Conservation (phyloP, 495 filamentous ascomycete genomes). For the Podospora pseudopauciseta region DNA sequence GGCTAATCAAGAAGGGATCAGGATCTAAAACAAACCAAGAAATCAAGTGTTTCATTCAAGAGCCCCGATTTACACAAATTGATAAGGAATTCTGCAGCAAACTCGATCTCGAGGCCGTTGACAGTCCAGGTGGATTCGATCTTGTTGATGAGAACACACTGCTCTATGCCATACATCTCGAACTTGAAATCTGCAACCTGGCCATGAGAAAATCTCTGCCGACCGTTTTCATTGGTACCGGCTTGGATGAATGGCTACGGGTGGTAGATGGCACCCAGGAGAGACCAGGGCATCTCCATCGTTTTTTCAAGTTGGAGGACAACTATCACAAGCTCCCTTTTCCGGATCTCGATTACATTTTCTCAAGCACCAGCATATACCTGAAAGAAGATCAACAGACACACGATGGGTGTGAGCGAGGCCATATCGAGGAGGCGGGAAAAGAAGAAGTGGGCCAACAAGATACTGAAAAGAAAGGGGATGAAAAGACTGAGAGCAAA, state of each 20-base stretch:
- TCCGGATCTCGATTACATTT: constrained; percentile 39
- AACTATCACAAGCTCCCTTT: constrained; percentile 34
- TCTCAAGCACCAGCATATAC: constrained; percentile 40
- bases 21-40: constrained; percentile 18
- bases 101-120: constrained; percentile 52
- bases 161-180: constrained; percentile 62
- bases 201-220: constrained; percentile 36
- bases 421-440: background rate
- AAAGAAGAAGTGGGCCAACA: background rate
- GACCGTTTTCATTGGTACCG: constrained; percentile 42
- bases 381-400: constrained; percentile 20
- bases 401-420: background rate
- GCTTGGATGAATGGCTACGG: constrained; percentile 38
- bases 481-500: too few relatives aligned
- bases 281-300: constrained; percentile 1
- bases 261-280: constrained; percentile 23
- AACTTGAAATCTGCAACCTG: constrained; percentile 39
- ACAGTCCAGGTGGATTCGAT: constrained; percentile 56
- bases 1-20: constrained; percentile 11
- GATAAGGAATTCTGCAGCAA: constrained; percentile 56
- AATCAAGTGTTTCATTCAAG: constrained; percentile 58
- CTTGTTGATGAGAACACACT: constrained; percentile 46
- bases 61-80: constrained; percentile 62
- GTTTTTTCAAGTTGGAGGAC: constrained; percentile 30
- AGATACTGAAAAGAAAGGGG: too few relatives aligned